Conservation (phyloP, 2,329 filamentous ascomycete genomes). For the Chaetothyriales sp. region DNA sequence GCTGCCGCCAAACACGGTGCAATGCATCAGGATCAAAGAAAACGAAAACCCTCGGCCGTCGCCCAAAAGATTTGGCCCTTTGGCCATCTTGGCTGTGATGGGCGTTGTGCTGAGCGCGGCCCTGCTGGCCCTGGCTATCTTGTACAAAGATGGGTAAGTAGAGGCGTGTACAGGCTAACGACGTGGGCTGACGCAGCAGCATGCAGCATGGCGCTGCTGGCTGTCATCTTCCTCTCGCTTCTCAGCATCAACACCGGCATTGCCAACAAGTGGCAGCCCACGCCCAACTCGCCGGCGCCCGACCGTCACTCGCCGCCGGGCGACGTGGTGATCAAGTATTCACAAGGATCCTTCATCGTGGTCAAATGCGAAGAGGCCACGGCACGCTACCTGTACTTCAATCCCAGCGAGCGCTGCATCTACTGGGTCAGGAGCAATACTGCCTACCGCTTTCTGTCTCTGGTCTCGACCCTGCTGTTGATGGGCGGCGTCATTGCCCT, state of each 20-base stretch:
- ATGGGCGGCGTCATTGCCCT: slow-evolving; percentile 41
- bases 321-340: slow-evolving; percentile 38
- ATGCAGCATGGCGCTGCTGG: slow-evolving; percentile 34
- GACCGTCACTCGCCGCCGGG: slow-evolving; percentile 25
- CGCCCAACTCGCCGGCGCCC: slow-evolving; percentile 26
- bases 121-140: slow-evolving; percentile 33
- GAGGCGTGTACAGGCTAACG: background rate
- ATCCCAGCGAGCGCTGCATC: slow-evolving; percentile 34
- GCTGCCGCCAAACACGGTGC: slow-evolving; percentile 27
- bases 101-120: slow-evolving; percentile 31
- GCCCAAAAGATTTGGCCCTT: slow-evolving; percentile 32
- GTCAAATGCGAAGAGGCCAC: slow-evolving; percentile 38
- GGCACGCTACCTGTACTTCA: slow-evolving; percentile 39
- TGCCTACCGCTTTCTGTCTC: slow-evolving; percentile 34
- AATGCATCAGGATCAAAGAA: slow-evolving; percentile 27
- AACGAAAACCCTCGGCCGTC: slow-evolving; percentile 25
- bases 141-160: slow-evolving; percentile 28
- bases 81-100: slow-evolving; percentile 32
- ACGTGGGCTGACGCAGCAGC: background rate
- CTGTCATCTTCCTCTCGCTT: slow-evolving; percentile 34
- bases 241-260: slow-evolving; percentile 37
- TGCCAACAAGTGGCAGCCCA: slow-evolving; percentile 37
- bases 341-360: slow-evolving; percentile 37
- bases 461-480: slow-evolving; percentile 37
- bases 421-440: slow-evolving; percentile 29